phyloP scores from a whole-genome alignment of 192 early-diverging fungal species.

The Kappamyces sp. region DNA sequence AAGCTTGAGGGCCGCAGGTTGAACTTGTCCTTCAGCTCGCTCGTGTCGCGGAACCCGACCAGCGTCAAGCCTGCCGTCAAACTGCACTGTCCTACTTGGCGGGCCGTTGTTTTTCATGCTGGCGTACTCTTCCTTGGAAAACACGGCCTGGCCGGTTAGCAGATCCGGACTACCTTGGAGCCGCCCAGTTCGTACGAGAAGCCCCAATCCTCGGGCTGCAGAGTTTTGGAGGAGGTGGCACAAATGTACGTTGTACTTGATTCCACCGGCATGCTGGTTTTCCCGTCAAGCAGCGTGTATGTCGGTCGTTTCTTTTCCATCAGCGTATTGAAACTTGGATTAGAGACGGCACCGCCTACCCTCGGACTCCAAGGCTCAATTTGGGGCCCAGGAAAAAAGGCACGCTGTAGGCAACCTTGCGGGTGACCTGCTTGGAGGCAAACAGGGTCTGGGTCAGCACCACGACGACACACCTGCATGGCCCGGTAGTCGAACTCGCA shows the following conservation, averaged over 20 bases:
- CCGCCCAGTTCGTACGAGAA: slow-evolving; percentile 67
- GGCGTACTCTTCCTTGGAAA: slow-evolving; percentile 63
- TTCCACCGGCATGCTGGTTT: slow-evolving; percentile 49
- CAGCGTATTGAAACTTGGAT: slow-evolving; percentile 47
- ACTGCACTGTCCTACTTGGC: slow-evolving; percentile 41
- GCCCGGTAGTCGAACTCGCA: slow-evolving; percentile 34
- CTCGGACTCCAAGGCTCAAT: slow-evolving; percentile 63
- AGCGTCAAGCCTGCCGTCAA: slow-evolving; percentile 46
- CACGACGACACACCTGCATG: slow-evolving; percentile 14
- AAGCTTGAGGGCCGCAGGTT: slow-evolving; percentile 64
- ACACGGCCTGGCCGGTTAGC: slow-evolving; percentile 43
- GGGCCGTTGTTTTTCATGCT: slow-evolving; percentile 59
- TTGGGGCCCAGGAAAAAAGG: slow-evolving; percentile 56
- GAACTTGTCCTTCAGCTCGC: slow-evolving; percentile 42
- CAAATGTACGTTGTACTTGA: slow-evolving; percentile 57
- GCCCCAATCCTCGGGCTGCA: slow-evolving; percentile 57
- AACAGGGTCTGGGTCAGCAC: slow-evolving; percentile 31
- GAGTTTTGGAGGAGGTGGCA: slow-evolving; percentile 47
- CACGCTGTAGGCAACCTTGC: slow-evolving; percentile 51
- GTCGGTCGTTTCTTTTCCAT: slow-evolving; percentile 44
- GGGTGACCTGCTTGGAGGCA: slow-evolving; percentile 56
- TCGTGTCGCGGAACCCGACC: slow-evolving; percentile 65
- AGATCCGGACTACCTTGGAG: slow-evolving; percentile 39
- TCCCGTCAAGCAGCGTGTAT: slow-evolving; percentile 41
- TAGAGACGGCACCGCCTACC: slow-evolving; percentile 31